Percentiles rank a stretch among this genome's conserved stretches.
Evolutionary conservation across 164 flowering plant genomes (phyloP).

Genomic region (Berberis thunbergii): DNA sequence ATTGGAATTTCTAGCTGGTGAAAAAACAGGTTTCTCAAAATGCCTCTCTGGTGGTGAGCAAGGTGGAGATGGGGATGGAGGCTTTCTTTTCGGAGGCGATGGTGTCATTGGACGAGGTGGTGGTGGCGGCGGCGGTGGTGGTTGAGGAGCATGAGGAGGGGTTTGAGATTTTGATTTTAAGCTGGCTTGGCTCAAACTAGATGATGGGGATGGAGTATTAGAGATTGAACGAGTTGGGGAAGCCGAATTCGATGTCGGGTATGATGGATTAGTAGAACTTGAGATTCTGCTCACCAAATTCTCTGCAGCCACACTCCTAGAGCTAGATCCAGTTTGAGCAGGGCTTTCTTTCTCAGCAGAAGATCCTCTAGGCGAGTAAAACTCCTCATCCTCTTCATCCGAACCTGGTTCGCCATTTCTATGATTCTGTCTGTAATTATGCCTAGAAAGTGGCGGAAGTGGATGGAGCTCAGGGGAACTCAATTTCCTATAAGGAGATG

Average conservation of each 20-base stretch:
- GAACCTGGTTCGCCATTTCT: constrained; percentile 15
- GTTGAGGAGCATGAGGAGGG: neutral
- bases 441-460: constrained; percentile 43
- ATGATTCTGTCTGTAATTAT: constrained; percentile 12
- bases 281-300: constrained; percentile 21
- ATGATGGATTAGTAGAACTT: constrained; percentile 37
- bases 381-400: constrained; percentile 45
- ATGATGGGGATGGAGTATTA: constrained; percentile 5
- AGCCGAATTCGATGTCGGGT: constrained; percentile 31
- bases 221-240: constrained; percentile 26
- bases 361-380: constrained; percentile 58
- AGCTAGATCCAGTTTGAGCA: constrained; percentile 37
- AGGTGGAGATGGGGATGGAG: constrained; percentile 25
- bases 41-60: constrained; percentile 10
- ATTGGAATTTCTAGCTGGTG: constrained; percentile 10
- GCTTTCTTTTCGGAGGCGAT: constrained; percentile 21
- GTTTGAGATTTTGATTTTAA: constrained; percentile 6
- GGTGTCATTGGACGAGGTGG: constrained; percentile 20
- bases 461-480: constrained; percentile 69
- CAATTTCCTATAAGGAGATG: constrained; percentile 27
- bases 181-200: constrained; percentile 27
- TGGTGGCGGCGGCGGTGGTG: constrained; percentile 16
- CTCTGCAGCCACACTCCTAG: constrained; percentile 30
- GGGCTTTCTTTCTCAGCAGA: constrained; percentile 24
- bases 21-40: neutral